These are phyloP conservation scores for Buxus sempervirens DNA, from an alignment of 164 flowering plant species.

Conservation along the genomic window DNA sequence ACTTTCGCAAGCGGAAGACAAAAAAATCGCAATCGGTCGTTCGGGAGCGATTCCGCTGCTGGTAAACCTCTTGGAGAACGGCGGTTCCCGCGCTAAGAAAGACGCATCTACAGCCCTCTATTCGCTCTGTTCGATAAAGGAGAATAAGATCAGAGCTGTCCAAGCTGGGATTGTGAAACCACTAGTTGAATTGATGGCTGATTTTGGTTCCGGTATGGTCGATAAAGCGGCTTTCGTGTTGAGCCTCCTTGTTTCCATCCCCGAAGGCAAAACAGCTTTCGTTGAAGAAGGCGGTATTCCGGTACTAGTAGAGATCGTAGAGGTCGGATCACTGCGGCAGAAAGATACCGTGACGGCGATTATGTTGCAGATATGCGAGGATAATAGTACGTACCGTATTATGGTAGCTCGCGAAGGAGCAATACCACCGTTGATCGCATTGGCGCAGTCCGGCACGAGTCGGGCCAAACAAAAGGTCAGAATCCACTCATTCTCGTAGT, in stretches of 20 bases:
- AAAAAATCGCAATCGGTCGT: not conserved
- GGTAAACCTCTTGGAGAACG: not conserved
- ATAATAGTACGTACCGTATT: conserved; percentile 42
- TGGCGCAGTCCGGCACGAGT: conserved; percentile 73
- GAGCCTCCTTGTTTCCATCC: not conserved
- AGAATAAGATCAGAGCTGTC: not conserved
- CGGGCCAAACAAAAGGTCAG: conserved; percentile 79
- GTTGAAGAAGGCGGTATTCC: conserved; percentile 18
- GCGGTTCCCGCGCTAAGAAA: not conserved
- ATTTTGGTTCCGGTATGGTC: conserved; percentile 27
- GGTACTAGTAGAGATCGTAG: not conserved
- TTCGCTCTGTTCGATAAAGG: conserved; percentile 19
- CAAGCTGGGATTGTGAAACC: not conserved
- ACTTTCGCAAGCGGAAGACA: not conserved
- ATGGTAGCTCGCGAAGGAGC: conserved; percentile 96
- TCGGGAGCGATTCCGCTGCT: not conserved
- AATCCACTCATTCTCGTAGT: not conserved
- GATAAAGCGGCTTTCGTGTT: conserved; percentile 9
- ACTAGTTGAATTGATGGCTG: conserved; percentile 15
- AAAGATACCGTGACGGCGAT: conserved; percentile 69
- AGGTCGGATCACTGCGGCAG: conserved; percentile 32
- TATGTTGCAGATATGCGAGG: conserved; percentile 66
- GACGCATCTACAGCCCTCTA: not conserved
- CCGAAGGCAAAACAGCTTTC: not conserved
- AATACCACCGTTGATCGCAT: conserved; percentile 75